A percentile compares a stretch with the other conserved stretches of the same genome.
Conservation (phyloP, 306 rosid species). For the Begonia loranthoides region DNA sequence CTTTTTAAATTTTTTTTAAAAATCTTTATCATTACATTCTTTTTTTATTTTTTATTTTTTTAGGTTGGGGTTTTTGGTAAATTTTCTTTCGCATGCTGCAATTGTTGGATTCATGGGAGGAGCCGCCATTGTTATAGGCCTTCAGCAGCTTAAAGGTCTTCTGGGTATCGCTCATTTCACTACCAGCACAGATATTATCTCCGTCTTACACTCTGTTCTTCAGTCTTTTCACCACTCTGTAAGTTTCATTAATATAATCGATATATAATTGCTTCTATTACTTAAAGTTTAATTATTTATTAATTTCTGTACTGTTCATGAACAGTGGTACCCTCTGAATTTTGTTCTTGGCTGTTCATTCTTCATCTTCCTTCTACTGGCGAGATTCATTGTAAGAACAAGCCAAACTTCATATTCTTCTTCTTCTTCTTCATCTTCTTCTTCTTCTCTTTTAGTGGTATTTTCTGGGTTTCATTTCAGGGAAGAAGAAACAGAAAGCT, state of each 20-base stretch:
- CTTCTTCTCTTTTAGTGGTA: constrained; percentile 8
- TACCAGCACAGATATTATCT: constrained; percentile 43
- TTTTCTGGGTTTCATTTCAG: constrained; percentile 25
- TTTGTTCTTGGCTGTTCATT: constrained; percentile 51
- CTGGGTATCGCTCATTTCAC: constrained; percentile 63
- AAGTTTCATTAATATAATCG: constrained; percentile 5
- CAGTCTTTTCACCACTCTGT: constrained; percentile 26
- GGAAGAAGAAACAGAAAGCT: constrained; percentile 66
- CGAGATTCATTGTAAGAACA: constrained; percentile 55
- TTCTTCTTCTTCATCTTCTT: background rate
- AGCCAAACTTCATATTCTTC: background rate
- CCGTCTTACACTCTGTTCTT: constrained; percentile 56
- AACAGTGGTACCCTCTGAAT: constrained; percentile 58
- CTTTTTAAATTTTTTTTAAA: background rate
- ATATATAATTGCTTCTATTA: background rate
- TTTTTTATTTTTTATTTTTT: background rate
- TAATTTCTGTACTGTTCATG: constrained; percentile 1
- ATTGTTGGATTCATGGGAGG: constrained; percentile 97
- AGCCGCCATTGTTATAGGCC: constrained; percentile 86
- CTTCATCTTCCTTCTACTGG: constrained; percentile 51
- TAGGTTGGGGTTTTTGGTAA: constrained; percentile 89
- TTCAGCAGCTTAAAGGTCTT: constrained; percentile 83
- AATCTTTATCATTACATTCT: background rate
- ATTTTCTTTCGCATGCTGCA: constrained; percentile 91
- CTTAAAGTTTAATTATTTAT: background rate